Percentiles rank a stretch among this genome's conserved stretches.
Evolutionary conservation across 2,329 filamentous ascomycete species (phyloP).

Genomic region (Bipolaris sorokiniana): DNA sequence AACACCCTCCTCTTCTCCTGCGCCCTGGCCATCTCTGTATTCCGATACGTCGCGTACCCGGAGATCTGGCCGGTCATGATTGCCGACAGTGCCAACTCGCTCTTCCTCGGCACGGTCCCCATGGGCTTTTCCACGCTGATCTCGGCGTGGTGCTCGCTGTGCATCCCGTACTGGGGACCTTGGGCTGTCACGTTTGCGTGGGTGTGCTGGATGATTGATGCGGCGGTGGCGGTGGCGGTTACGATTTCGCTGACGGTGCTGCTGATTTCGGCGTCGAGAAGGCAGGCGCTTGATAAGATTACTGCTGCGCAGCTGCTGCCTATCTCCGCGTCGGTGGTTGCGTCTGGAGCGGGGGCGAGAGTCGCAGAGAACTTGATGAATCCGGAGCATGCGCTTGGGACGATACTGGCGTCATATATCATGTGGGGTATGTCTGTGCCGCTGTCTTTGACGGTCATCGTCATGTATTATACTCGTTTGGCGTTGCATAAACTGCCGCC

Average conservation of each 20-base stretch:
- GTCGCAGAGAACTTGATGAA: constrained; percentile 66
- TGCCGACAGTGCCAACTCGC: constrained; percentile 67
- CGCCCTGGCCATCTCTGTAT: constrained; percentile 61
- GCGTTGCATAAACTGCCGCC: constrained; percentile 70
- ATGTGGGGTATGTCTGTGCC: constrained; percentile 71
- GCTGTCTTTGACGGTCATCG: constrained; percentile 66
- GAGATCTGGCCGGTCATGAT: constrained; percentile 71
- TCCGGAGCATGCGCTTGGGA: constrained; percentile 62
- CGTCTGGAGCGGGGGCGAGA: constrained; percentile 67
- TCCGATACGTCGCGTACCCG: constrained; percentile 70
- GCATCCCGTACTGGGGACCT: constrained; percentile 65
- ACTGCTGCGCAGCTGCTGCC: constrained; percentile 71
- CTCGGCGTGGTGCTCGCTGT: constrained; percentile 67
- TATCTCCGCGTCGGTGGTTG: constrained; percentile 70
- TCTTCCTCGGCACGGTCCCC: constrained; percentile 71
- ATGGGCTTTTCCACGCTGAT: constrained; percentile 74
- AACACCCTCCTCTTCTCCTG: constrained; percentile 64
- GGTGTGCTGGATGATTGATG: constrained; percentile 59
- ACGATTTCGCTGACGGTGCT: constrained; percentile 59
- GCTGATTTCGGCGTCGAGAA: constrained; percentile 55
- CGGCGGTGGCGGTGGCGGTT: constrained; percentile 51
- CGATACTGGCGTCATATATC: constrained; percentile 69
- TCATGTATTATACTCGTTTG: constrained; percentile 73
- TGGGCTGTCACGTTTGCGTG: constrained; percentile 59
- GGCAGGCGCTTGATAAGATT: constrained; percentile 53